A percentile compares a stretch with the other conserved stretches of the same genome.
phyloP scores from a whole-genome alignment of 2,329 filamentous ascomycete species.

The Nemania bipapillata region DNA sequence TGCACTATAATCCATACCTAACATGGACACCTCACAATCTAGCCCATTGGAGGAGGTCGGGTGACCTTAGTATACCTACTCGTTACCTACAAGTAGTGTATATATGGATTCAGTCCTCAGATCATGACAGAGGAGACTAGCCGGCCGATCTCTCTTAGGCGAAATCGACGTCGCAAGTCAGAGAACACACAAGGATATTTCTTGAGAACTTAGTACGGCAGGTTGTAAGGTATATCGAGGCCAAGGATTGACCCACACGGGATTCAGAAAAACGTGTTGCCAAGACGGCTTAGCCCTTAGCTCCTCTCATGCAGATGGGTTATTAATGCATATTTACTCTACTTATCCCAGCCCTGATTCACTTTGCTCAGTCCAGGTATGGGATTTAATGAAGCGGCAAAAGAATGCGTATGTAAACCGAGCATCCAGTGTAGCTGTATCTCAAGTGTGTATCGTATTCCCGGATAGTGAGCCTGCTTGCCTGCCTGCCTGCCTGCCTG shows the following conservation, averaged over 20 bases:
- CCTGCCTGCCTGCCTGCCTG: too few species aligned
- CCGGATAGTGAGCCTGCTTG: background rate
- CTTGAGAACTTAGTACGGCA: background rate
- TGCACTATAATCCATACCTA: background rate
- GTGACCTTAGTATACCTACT: background rate
- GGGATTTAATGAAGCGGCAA: background rate
- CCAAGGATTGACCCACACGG: constrained; percentile 30
- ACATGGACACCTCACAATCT: constrained; percentile 4
- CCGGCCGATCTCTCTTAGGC: background rate
- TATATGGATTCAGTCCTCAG: background rate
- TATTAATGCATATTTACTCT: constrained; percentile 6
- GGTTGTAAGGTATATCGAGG: background rate
- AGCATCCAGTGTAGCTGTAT: background rate
- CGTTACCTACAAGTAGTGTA: background rate
- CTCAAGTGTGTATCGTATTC: background rate
- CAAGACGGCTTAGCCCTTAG: constrained; percentile 35
- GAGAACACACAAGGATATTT: constrained; percentile 5
- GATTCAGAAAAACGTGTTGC: constrained; percentile 36
- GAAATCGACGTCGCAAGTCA: background rate
- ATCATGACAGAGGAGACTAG: background rate
- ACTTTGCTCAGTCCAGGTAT: background rate
- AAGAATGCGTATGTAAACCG: background rate
- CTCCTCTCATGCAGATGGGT: constrained; percentile 2
- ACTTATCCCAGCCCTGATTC: background rate
- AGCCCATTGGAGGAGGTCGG: background rate